Conservation (phyloP, 2,329 filamentous ascomycete species). For the Periglandula ipomoeae region DNA sequence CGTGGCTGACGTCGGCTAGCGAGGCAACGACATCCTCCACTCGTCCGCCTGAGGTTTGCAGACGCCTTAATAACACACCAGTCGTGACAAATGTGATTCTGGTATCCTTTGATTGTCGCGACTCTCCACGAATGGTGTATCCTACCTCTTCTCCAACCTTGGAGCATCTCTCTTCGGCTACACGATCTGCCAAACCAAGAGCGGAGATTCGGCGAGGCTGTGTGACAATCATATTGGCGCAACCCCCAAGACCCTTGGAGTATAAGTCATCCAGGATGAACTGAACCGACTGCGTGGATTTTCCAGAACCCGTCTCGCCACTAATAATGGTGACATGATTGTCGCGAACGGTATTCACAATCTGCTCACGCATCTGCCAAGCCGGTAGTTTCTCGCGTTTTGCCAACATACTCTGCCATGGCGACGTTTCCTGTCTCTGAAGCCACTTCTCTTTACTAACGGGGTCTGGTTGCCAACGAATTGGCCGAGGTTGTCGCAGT, state of each 20-base stretch:
- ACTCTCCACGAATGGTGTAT: constrained; percentile 86
- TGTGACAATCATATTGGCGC: constrained; percentile 87
- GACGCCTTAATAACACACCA: constrained; percentile 76
- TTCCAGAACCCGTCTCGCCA: constrained; percentile 92
- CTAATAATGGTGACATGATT: constrained; percentile 94
- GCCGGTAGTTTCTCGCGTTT: constrained; percentile 71
- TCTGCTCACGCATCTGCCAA: constrained; percentile 71
- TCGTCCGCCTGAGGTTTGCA: constrained; percentile 82
- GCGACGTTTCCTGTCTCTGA: constrained; percentile 51
- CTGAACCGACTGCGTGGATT: constrained; percentile 93
- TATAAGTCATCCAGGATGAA: constrained; percentile 93
- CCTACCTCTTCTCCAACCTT: constrained; percentile 80
- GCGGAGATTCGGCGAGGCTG: constrained; percentile 93
- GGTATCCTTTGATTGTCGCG: constrained; percentile 61
- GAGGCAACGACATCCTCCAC: constrained; percentile 73
- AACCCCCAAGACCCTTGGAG: constrained; percentile 59
- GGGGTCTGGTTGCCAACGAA: constrained; percentile 54
- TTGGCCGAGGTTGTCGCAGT: constrained; percentile 42
- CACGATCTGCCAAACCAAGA: constrained; percentile 84
- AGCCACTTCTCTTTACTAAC: constrained; percentile 61
- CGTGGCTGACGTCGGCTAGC: constrained; percentile 82
- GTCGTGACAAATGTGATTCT: constrained; percentile 95
- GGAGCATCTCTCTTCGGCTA: constrained; percentile 82
- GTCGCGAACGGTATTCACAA: constrained; percentile 64
- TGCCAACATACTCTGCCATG: constrained; percentile 65